Evolutionary conservation across 2,329 filamentous ascomycete genomes (phyloP).

Genomic region (Cercospora beticola): DNA sequence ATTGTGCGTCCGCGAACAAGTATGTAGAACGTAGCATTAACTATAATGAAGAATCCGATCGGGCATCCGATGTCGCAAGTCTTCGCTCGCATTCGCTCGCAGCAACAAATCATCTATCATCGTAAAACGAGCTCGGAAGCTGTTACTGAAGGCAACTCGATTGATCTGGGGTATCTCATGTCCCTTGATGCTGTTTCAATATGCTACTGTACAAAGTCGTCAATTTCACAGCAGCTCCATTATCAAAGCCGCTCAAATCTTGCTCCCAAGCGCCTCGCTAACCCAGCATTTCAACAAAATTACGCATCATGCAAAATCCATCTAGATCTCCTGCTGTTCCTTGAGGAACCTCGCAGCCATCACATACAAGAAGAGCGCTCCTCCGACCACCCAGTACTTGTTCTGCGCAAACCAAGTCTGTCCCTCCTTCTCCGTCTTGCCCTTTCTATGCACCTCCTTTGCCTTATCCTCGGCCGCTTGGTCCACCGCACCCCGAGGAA

Average conservation of each 20-base stretch:
- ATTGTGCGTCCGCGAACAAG: neutral
- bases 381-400: constrained; percentile 71
- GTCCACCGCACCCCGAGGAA: constrained; percentile 57
- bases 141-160: neutral
- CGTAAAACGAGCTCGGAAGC: neutral
- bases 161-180: neutral
- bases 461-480: constrained; percentile 63
- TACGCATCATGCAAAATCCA: neutral
- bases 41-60: neutral
- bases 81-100: neutral
- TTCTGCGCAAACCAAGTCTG: constrained; percentile 80
- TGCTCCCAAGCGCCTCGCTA: neutral
- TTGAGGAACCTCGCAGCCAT: constrained; percentile 73
- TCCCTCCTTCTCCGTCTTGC: constrained; percentile 73
- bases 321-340: constrained; percentile 36
- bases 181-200: neutral
- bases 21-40: neutral
- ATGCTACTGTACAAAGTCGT: neutral
- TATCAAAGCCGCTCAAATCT: neutral
- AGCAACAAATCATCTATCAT: neutral
- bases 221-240: neutral
- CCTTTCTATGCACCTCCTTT: constrained; percentile 72
- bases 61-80: neutral
- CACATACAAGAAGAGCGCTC: constrained; percentile 76
- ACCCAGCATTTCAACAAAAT: neutral